Conservation (phyloP, 2,329 filamentous ascomycete species). For the Fusarium beomiforme region DNA sequence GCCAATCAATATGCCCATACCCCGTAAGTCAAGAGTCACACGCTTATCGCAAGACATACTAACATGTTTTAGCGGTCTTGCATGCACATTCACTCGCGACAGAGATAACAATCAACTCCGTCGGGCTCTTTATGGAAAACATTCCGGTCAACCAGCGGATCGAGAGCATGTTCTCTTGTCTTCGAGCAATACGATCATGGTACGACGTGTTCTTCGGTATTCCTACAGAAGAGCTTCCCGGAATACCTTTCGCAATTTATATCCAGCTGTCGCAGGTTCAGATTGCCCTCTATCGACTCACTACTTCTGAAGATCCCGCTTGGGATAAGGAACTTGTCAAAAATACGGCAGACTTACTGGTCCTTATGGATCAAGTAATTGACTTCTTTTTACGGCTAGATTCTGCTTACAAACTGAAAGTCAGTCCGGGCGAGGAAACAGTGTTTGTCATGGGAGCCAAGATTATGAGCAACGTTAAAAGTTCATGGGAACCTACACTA, state of each 20-base stretch:
- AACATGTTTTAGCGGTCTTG: conserved; percentile 41
- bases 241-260: conserved; percentile 48
- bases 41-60: not conserved
- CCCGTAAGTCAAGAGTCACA: conserved; percentile 39
- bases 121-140: conserved; percentile 46
- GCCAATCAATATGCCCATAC: conserved; percentile 37
- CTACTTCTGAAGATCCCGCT: conserved; percentile 51
- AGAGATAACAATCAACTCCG: conserved; percentile 47
- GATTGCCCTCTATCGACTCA: conserved; percentile 52
- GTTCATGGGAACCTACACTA: conserved; percentile 50
- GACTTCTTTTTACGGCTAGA: conserved; percentile 46
- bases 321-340: conserved; percentile 54
- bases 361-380: conserved; percentile 48
- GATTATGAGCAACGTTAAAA: conserved; percentile 49
- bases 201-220: conserved; percentile 51
- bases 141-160: conserved; percentile 48
- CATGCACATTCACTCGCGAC: conserved; percentile 44
- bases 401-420: conserved; percentile 42
- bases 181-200: conserved; percentile 49
- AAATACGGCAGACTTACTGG: conserved; percentile 49
- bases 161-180: conserved; percentile 50
- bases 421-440: conserved; percentile 44
- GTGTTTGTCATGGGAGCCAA: conserved; percentile 48
- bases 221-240: conserved; percentile 43
- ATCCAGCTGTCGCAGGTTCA: conserved; percentile 50